Conservation (phyloP, 345 rosid genomes). For the Linum usitatissimum region DNA sequence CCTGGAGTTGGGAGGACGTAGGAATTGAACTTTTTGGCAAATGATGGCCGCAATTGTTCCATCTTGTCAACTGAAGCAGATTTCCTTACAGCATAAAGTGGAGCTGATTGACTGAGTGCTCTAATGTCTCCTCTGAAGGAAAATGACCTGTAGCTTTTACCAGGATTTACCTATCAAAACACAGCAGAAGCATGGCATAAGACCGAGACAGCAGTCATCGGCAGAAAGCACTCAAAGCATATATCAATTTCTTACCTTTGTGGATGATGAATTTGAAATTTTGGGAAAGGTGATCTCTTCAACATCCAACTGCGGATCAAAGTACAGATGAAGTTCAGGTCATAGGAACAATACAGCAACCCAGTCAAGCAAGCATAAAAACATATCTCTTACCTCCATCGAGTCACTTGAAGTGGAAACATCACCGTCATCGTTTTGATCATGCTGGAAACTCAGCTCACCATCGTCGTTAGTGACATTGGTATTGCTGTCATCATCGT, state of each 20-base stretch:
- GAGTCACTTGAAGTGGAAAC: conserved; percentile 33
- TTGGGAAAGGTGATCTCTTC: conserved; percentile 55
- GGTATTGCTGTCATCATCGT: conserved; percentile 3
- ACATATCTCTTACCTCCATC: conserved; percentile 47
- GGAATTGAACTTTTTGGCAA: conserved; percentile 11
- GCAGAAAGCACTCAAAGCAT: not conserved
- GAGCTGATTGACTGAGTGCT: conserved; percentile 21
- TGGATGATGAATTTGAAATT: conserved; percentile 24
- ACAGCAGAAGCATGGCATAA: not conserved
- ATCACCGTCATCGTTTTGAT: conserved; percentile 41
- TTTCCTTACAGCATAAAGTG: conserved; percentile 17
- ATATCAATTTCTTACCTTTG: conserved; percentile 34
- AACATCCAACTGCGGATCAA: conserved; percentile 54
- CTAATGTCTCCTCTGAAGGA: conserved; percentile 28
- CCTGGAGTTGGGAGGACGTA: conserved; percentile 24
- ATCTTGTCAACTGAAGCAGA: conserved; percentile 7
- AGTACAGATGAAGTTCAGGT: not conserved
- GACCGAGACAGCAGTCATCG: not conserved
- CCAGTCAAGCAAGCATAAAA: not conserved
- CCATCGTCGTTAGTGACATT: conserved; percentile 49
- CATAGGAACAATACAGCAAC: not conserved
- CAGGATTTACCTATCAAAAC: conserved; percentile 40
- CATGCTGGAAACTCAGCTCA: conserved; percentile 74
- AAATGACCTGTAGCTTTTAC: conserved; percentile 26
- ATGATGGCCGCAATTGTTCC: conserved; percentile 12